Conservation (phyloP, 768 basidiomycete genomes). For the Gloeophyllum trabeum region DNA sequence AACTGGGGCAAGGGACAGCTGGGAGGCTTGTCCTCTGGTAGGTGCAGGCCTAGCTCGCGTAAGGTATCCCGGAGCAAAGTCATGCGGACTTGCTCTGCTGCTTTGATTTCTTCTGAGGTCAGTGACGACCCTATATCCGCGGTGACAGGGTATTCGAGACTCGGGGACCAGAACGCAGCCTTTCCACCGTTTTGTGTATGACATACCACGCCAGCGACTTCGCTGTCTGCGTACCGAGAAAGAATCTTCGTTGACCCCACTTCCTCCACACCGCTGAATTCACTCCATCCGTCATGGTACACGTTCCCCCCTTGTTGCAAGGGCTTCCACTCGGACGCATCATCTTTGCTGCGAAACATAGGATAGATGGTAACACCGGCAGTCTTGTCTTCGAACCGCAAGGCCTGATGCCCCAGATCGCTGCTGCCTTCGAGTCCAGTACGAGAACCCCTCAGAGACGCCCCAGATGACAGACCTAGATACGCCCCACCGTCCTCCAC, state of each 20-base stretch:
- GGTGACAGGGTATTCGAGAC: conserved; percentile 42
- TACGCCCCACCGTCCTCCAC: not conserved
- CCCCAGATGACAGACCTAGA: not conserved
- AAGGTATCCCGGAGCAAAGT: conserved; percentile 22
- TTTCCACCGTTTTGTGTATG: conserved; percentile 31
- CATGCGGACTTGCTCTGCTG: conserved; percentile 10
- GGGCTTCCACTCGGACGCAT: not conserved
- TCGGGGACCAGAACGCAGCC: conserved; percentile 43
- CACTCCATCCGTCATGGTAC: conserved; percentile 1
- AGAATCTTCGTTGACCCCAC: conserved; percentile 17
- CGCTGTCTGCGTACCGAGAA: conserved; percentile 22
- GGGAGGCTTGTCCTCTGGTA: conserved; percentile 20
- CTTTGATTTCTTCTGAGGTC: conserved; percentile 6
- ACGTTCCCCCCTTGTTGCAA: not conserved
- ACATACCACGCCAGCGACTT: conserved; percentile 21
- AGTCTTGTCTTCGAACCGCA: not conserved
- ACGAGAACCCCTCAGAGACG: not conserved
- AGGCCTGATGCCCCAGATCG: not conserved
- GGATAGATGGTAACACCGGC: not conserved
- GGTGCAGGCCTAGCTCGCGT: conserved; percentile 23
- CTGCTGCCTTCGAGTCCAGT: not conserved
- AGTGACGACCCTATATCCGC: conserved; percentile 22
- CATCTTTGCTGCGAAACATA: not conserved
- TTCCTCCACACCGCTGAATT: conserved; percentile 19
- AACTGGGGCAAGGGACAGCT: conserved; percentile 17